Conservation (phyloP, 2,329 filamentous ascomycete species). For the Aspergillus oerlinghausenensis region DNA sequence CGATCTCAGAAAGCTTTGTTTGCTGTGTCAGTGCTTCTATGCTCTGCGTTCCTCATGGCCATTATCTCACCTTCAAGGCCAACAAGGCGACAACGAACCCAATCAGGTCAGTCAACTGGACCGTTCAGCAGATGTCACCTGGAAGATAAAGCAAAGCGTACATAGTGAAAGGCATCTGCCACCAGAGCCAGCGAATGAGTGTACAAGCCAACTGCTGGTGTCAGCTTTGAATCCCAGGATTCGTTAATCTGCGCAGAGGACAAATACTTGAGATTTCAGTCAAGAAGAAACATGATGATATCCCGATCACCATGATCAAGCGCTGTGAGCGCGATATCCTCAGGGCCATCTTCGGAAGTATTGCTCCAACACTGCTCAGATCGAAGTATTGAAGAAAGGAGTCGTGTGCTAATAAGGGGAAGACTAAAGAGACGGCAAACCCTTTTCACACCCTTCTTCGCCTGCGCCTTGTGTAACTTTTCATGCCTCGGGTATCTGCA, state of each 20-base stretch:
- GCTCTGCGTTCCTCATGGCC: neutral
- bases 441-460: no score
- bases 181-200: slow-evolving; percentile 68
- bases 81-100: slow-evolving; percentile 63
- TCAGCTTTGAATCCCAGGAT: neutral
- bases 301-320: slow-evolving; percentile 25
- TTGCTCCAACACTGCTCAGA: neutral
- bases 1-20: slow-evolving; percentile 52
- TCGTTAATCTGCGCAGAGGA: neutral
- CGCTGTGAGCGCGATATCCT: slow-evolving; percentile 27
- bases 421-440: neutral
- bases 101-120: slow-evolving; percentile 64
- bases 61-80: slow-evolving; percentile 54
- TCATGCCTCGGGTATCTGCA: neutral
- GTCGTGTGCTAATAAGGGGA: neutral
- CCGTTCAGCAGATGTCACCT: slow-evolving; percentile 6
- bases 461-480: neutral
- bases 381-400: neutral
- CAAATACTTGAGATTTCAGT: slow-evolving; percentile 27
- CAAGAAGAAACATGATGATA: slow-evolving; percentile 29
- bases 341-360: slow-evolving; percentile 17
- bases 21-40: slow-evolving; percentile 1
- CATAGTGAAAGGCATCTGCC: slow-evolving; percentile 76
- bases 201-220: slow-evolving; percentile 56
- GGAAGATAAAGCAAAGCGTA: slow-evolving; percentile 33